phyloP scores from a whole-genome alignment of 2,329 filamentous ascomycete species.

The Cryphonectria japonica region DNA sequence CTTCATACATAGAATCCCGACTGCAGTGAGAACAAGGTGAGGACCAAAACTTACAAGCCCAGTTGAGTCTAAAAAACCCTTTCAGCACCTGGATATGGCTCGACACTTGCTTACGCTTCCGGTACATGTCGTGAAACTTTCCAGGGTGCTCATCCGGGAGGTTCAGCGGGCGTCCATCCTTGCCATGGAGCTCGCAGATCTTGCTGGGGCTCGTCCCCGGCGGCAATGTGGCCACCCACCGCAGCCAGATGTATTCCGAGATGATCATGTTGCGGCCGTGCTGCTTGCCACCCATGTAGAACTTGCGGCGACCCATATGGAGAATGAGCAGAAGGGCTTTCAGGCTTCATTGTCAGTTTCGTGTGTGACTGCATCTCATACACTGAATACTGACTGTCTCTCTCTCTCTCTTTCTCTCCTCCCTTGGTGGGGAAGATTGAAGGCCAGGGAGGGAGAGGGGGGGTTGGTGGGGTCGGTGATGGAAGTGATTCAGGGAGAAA shows the following conservation, averaged over 20 bases:
- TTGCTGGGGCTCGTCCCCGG: slow-evolving; percentile 45
- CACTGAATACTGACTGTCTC: not conserved
- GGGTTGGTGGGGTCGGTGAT: not conserved
- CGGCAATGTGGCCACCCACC: slow-evolving; percentile 47
- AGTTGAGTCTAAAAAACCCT: slow-evolving; percentile 65
- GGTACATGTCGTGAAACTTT: slow-evolving; percentile 29
- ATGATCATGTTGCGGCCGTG: slow-evolving; percentile 74
- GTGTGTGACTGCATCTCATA: not conserved
- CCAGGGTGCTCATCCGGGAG: slow-evolving; percentile 40
- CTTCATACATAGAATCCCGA: not conserved
- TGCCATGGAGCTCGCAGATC: slow-evolving; percentile 32
- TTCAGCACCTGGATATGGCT: slow-evolving; percentile 74
- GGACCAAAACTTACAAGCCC: slow-evolving; percentile 58
- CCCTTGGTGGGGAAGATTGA: not conserved
- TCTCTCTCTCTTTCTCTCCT: not conserved
- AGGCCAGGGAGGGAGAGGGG: not conserved
- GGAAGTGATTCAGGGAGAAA: not conserved
- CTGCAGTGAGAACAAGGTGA: not conserved
- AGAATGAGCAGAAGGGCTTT: slow-evolving; percentile 67
- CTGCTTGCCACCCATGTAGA: slow-evolving; percentile 64
- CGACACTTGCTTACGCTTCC: slow-evolving; percentile 66
- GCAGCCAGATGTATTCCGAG: slow-evolving; percentile 67
- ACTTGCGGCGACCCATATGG: slow-evolving; percentile 68
- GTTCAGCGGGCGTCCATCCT: slow-evolving; percentile 33
- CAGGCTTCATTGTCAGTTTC: not conserved